These are phyloP conservation scores for Linnemannia hyalina DNA, from an alignment of 192 early-diverging fungal genomes.

Conservation along the genomic window DNA sequence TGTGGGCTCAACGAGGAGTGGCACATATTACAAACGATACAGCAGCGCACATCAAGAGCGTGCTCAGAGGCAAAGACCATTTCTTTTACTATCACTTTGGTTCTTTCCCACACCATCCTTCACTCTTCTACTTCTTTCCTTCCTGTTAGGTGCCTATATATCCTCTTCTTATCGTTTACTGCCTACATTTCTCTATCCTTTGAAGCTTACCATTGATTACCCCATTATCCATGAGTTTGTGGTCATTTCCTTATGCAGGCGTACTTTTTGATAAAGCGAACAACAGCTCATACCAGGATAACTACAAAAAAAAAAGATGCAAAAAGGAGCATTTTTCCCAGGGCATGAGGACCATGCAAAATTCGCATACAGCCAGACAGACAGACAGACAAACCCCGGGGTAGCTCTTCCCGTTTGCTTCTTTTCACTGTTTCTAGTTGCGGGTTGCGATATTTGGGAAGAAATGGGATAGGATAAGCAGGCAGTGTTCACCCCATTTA, in stretches of 20 bases:
- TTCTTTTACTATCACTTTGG: too few relatives aligned
- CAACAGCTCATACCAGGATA: neutral
- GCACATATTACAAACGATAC: too few relatives aligned
- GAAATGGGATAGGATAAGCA: neutral
- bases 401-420: neutral
- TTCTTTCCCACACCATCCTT: too few relatives aligned
- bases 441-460: neutral
- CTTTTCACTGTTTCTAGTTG: neutral
- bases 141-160: neutral
- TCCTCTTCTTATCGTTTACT: neutral
- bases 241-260: too few relatives aligned
- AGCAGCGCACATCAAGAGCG: too few relatives aligned
- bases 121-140: neutral
- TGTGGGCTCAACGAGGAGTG: too few relatives aligned
- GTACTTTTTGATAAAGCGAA: neutral
- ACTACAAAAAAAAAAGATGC: neutral
- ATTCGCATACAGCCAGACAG: neutral
- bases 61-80: too few relatives aligned
- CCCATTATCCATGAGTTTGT: neutral
- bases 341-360: neutral
- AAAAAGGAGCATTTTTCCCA: neutral
- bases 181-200: neutral
- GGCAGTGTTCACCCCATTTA: neutral
- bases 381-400: too few relatives aligned
- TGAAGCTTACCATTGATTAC: neutral